Base-by-base conservation (phyloP, 202 grass and related monocot genomes). In the Panicum virgatum region DNA sequence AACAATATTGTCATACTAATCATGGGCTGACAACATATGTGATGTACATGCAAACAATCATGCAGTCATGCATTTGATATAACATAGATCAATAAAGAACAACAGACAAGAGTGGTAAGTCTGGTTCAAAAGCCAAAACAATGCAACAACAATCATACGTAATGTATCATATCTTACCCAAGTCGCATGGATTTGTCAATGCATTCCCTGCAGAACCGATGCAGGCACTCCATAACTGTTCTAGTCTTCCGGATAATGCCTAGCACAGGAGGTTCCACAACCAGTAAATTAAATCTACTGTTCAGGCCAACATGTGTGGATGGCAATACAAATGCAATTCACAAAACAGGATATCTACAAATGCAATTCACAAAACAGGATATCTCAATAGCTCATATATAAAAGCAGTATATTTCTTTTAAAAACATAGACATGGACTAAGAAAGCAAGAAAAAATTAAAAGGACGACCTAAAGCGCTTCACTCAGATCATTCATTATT, bases 161-260 rank as follows among this genome's bases (percentile, higher is more conserved):
- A 73, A 72, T 62, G 60, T 72, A 34, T 63, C 5, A 52, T 27
- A 59, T 73, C 75, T 77, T 94, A 94, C 92, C 92, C 92, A 36
- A 95, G 86, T 32, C 93, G 85, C 93, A 95, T 92, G 45, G 93
- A 92, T 88, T 95, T 95, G 69, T 95, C 87, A 75, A 95, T 95
- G 57, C 93, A 95, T 69, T 92, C 90, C 40, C 90, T 87, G 62
- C 93, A 95, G 72, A 95, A 95, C 32, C 93, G 84, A 79, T 95
- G 93, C 45, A 95, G 65, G 71, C 93, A 95, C 76, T 92, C 93
- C 93, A 95, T 95, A 69, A 95, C 93, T 29, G 90, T 95, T 80
- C 90, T 82, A 42, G 93, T 95, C 81, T 95, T 95, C 20, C 90
- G 79, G n/a, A 95, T 95, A 69, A 95, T 95, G 42, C 93, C 93